Percentiles rank a stretch among this genome's conserved stretches.
Evolutionary conservation across 805 yeast species (phyloP).

Genomic region (Zygosaccharomyces siamensis): DNA sequence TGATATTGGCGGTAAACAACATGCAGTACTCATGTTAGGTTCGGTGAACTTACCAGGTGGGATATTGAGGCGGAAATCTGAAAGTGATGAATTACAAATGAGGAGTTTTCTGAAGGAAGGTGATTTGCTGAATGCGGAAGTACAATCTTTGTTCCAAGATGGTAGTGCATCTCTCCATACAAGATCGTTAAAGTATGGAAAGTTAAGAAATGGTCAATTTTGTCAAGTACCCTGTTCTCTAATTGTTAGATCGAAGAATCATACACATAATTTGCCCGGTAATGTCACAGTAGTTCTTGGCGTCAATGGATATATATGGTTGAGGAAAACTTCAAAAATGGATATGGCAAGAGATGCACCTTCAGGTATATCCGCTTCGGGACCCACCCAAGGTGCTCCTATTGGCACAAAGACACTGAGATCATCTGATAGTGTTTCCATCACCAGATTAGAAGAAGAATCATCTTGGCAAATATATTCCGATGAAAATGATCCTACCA

Average conservation of each 20-base stretch:
- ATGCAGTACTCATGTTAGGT: conserved; percentile 88
- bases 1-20: conserved; percentile 91
- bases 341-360: conserved; percentile 31
- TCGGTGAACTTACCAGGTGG: conserved; percentile 98
- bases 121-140: conserved; percentile 91
- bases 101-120: conserved; percentile 91
- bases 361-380: conserved; percentile 27
- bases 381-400: conserved; percentile 31
- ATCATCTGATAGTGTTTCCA: conserved; percentile 46
- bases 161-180: conserved; percentile 95
- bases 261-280: conserved; percentile 88
- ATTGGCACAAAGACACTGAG: conserved; percentile 30
- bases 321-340: conserved; percentile 57
- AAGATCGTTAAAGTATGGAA: conserved; percentile 91
- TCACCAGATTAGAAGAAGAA: conserved; percentile 86
- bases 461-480: conserved; percentile 93
- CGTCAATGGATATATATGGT: conserved; percentile 92
- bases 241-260: conserved; percentile 80
- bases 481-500: conserved; percentile 72
- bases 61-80: conserved; percentile 85
- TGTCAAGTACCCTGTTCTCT: conserved; percentile 76
- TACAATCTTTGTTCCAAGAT: conserved; percentile 80
- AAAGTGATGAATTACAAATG: conserved; percentile 95
- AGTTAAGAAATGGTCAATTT: conserved; percentile 85
- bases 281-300: conserved; percentile 86